These are phyloP conservation scores for Mycena haematopus DNA, from an alignment of 768 basidiomycete species.

Conservation along the genomic window DNA sequence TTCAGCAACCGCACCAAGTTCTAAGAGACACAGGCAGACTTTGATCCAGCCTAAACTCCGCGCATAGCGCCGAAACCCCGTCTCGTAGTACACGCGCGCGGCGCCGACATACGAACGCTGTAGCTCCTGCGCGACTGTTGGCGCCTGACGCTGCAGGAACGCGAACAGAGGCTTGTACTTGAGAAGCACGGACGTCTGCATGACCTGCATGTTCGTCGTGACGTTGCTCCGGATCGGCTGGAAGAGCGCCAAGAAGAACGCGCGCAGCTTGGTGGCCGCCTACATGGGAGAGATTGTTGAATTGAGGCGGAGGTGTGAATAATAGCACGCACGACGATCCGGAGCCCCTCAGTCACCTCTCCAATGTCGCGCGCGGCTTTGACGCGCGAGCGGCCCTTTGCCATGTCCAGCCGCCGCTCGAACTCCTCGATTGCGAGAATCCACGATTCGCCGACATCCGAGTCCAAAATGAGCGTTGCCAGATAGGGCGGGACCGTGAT, in stretches of 20 bases:
- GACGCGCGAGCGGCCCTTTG: constrained; percentile 79
- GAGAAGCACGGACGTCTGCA: constrained; percentile 86
- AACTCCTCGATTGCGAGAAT: constrained; percentile 81
- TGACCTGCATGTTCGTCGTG: constrained; percentile 90
- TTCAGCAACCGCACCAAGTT: background rate
- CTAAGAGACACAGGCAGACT: constrained; percentile 45
- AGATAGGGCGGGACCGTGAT: constrained; percentile 85
- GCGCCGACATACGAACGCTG: constrained; percentile 85
- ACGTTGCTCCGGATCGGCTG: constrained; percentile 84
- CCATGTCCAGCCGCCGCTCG: constrained; percentile 71
- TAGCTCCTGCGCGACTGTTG: constrained; percentile 83
- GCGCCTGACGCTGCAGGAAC: constrained; percentile 86
- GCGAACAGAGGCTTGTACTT: constrained; percentile 84
- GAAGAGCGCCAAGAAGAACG: constrained; percentile 84
- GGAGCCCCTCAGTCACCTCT: constrained; percentile 84
- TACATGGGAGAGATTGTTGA: constrained; percentile 37
- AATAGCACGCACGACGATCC: constrained; percentile 74
- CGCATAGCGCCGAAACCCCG: constrained; percentile 89
- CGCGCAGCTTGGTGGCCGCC: constrained; percentile 90
- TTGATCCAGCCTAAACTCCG: constrained; percentile 82
- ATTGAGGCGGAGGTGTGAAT: background rate
- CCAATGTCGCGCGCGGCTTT: constrained; percentile 85
- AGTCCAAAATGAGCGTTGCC: constrained; percentile 80
- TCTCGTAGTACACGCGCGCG: constrained; percentile 93
- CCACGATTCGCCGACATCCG: constrained; percentile 89